phyloP scores from a whole-genome alignment of 2,329 filamentous ascomycete genomes.

The Zasmidium citrigriseum region DNA sequence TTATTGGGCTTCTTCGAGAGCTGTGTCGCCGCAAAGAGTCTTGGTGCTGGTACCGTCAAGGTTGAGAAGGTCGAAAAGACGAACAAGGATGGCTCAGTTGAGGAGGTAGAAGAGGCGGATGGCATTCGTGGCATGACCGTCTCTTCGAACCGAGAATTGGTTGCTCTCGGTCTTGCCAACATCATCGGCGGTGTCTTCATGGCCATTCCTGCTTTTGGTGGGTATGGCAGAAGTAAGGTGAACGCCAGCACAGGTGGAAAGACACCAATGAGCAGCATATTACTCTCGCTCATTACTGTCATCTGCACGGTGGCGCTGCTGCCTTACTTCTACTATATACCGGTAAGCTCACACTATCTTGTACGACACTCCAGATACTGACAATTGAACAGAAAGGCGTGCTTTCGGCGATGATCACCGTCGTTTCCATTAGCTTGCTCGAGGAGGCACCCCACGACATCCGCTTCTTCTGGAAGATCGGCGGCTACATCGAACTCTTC shows the following conservation, averaged over 20 bases:
- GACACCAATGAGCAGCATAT: constrained; percentile 90
- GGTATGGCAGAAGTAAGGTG: constrained; percentile 93
- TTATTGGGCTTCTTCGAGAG: constrained; percentile 98
- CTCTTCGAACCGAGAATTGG: constrained; percentile 89
- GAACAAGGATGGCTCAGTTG: constrained; percentile 30
- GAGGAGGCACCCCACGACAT: constrained; percentile 95
- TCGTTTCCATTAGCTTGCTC: constrained; percentile 90
- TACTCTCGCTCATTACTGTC: constrained; percentile 80
- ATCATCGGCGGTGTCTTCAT: constrained; percentile 90
- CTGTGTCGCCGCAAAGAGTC: constrained; percentile 89
- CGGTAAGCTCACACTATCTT: constrained; percentile 61
- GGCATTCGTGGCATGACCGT: constrained; percentile 77
- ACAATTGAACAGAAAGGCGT: constrained; percentile 72
- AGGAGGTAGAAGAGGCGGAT: constrained; percentile 35
- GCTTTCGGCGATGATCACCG: constrained; percentile 88
- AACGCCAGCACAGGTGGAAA: constrained; percentile 89
- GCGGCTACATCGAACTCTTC: constrained; percentile 79
- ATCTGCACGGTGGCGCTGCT: constrained; percentile 79
- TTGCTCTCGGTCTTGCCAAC: constrained; percentile 88
- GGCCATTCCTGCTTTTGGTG: constrained; percentile 90
- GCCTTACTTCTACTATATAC: constrained; percentile 91
- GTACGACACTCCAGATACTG: no score
- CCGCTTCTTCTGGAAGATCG: constrained; percentile 81
- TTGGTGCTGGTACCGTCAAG: constrained; percentile 63
- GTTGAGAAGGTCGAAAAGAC: constrained; percentile 49